phyloP scores from a whole-genome alignment of 1,284 basidiomycete genomes.

The Pseudomicrostroma phylloplanum region DNA sequence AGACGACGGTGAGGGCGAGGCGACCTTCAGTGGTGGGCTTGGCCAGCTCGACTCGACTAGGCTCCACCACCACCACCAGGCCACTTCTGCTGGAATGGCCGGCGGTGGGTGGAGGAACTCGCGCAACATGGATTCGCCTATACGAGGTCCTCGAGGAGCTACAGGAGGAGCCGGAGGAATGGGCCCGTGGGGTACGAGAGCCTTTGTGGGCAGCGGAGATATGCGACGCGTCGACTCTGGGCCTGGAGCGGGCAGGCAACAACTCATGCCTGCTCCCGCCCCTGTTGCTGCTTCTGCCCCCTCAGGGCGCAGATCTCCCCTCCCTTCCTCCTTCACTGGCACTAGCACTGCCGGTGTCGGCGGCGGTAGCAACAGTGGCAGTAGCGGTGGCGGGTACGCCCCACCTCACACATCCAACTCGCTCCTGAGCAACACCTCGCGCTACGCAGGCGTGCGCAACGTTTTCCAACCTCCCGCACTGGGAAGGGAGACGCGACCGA shows the following conservation, averaged over 20 bases:
- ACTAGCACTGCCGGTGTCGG: not conserved
- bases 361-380: not conserved
- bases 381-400: not conserved
- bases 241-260: too few species aligned
- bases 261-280: too few species aligned
- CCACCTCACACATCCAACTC: not conserved
- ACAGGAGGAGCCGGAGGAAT: not conserved
- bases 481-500: not conserved
- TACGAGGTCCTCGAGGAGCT: not conserved
- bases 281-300: too few species aligned
- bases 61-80: not conserved
- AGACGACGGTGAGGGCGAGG: conserved; percentile 42
- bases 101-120: not conserved
- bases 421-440: not conserved
- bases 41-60: conserved; percentile 31
- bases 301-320: too few species aligned
- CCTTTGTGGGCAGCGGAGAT: not conserved
- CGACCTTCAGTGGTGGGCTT: conserved; percentile 31
- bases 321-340: not conserved
- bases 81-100: not conserved
- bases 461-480: not conserved
- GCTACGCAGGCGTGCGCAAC: not conserved
- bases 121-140: not conserved
- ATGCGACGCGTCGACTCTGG: too few species aligned
- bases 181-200: not conserved